These are phyloP conservation scores for Earliella scabrosa DNA, from an alignment of 1,284 basidiomycete species.

Conservation along the genomic window DNA sequence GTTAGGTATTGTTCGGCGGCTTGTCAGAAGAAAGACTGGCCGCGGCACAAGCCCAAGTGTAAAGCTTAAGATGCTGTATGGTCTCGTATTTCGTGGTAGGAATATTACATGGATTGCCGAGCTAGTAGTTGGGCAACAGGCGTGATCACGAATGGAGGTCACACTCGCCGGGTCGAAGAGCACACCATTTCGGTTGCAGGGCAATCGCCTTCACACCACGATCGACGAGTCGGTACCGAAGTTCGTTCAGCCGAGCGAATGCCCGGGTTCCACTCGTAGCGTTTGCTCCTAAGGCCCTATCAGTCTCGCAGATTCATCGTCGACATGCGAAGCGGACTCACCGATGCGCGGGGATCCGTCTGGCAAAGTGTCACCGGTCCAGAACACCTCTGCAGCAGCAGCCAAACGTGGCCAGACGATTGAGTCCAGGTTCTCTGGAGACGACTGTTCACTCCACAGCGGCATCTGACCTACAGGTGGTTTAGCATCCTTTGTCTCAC, in stretches of 20 bases:
- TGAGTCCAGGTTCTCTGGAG: slow-evolving; percentile 68
- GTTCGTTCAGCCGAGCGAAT: slow-evolving; percentile 75
- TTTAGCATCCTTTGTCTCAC: not conserved
- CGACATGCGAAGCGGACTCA: slow-evolving; percentile 1
- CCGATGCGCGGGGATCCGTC: slow-evolving; percentile 28
- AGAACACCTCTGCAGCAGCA: slow-evolving; percentile 78
- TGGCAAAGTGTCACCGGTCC: slow-evolving; percentile 59
- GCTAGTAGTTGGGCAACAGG: too few relatives aligned
- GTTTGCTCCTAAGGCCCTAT: slow-evolving; percentile 20
- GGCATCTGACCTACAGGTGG: slow-evolving; percentile 52
- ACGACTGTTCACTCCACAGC: slow-evolving; percentile 80
- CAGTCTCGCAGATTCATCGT: not conserved
- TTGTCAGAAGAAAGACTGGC: slow-evolving; percentile 53
- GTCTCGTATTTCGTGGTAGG: not conserved
- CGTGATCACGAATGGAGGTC: slow-evolving; percentile 42
- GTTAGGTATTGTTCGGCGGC: slow-evolving; percentile 45
- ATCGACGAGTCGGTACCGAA: slow-evolving; percentile 68
- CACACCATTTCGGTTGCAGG: slow-evolving; percentile 84
- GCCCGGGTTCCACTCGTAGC: slow-evolving; percentile 59
- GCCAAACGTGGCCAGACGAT: slow-evolving; percentile 82
- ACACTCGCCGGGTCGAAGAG: slow-evolving; percentile 63
- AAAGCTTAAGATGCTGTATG: not conserved
- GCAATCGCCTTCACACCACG: slow-evolving; percentile 70
- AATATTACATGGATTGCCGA: too few relatives aligned
- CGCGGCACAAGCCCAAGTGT: slow-evolving; percentile 37